These are phyloP conservation scores for Xylaria venustula DNA, from an alignment of 495 filamentous ascomycete genomes.

Conservation along the genomic window DNA sequence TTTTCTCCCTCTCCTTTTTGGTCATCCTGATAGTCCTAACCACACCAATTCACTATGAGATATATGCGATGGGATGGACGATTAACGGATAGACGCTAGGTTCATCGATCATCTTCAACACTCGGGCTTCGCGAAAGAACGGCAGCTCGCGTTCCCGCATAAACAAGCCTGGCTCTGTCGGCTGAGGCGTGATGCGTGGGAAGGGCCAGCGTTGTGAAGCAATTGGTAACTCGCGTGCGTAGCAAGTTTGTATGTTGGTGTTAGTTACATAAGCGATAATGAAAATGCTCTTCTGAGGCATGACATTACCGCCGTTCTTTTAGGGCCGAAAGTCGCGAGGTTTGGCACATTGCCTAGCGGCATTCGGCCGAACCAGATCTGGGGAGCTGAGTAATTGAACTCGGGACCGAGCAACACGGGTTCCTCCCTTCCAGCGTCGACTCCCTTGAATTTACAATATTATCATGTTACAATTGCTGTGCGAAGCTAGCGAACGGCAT, in stretches of 20 bases:
- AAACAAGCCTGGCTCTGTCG: constrained; percentile 89
- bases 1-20: not conserved
- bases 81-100: constrained; percentile 46
- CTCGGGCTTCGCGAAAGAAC: constrained; percentile 84
- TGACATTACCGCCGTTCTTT: too few species aligned
- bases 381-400: not conserved
- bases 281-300: not conserved
- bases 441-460: too few species aligned
- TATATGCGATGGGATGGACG: too few species aligned
- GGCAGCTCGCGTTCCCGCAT: constrained; percentile 84
- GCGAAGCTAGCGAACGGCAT: too few species aligned
- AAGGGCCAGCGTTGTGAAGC: constrained; percentile 64
- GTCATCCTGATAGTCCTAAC: too few species aligned
- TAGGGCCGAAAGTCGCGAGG: too few species aligned
- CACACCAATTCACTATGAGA: too few species aligned
- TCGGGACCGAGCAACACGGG: not conserved
- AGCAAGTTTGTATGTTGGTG: too few species aligned
- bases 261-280: not conserved
- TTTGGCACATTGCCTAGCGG: too few species aligned
- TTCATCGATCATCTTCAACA: constrained; percentile 74
- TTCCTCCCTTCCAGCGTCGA: too few species aligned
- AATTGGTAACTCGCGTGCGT: not conserved
- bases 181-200: constrained; percentile 79
- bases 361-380: not conserved
- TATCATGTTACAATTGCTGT: too few species aligned